A percentile compares a stretch with the other conserved stretches of the same genome.
These are phyloP conservation scores for Colletotrichum theobromicola DNA, from an alignment of 2,329 filamentous ascomycete genomes.

Conservation along the genomic window DNA sequence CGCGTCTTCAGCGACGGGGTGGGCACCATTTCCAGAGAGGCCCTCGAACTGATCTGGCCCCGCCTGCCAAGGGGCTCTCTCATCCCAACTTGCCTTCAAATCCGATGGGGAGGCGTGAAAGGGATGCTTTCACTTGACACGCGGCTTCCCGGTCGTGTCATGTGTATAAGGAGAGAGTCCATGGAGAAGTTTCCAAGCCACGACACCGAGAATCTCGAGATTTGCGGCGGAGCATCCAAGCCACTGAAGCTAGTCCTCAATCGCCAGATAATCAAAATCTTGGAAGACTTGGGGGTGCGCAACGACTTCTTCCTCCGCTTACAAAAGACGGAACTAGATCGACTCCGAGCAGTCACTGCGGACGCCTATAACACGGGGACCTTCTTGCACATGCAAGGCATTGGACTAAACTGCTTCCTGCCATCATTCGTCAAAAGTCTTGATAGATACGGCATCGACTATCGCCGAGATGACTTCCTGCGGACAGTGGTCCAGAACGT, in stretches of 20 bases:
- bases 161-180: constrained; percentile 69
- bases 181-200: constrained; percentile 80
- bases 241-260: constrained; percentile 77
- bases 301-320: constrained; percentile 65
- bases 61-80: constrained; percentile 51
- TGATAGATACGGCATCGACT: constrained; percentile 64
- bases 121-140: constrained; percentile 78
- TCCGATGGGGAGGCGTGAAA: constrained; percentile 76
- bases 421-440: constrained; percentile 67
- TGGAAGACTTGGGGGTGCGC: constrained; percentile 76
- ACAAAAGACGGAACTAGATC: constrained; percentile 66
- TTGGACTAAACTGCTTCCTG: constrained; percentile 66
- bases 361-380: constrained; percentile 65
- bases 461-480: constrained; percentile 72
- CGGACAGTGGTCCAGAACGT: constrained; percentile 73
- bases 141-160: constrained; percentile 57
- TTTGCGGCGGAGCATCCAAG: constrained; percentile 72
- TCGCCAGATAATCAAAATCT: constrained; percentile 81
- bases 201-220: constrained; percentile 64
- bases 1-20: constrained; percentile 81
- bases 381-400: constrained; percentile 67
- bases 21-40: constrained; percentile 70
- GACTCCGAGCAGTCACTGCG: constrained; percentile 64
- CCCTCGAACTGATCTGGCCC: constrained; percentile 66
- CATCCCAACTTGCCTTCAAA: constrained; percentile 73